Evolutionary conservation across 2,329 filamentous ascomycete species (phyloP).

Genomic region (Ilyonectria mors-panacis): DNA sequence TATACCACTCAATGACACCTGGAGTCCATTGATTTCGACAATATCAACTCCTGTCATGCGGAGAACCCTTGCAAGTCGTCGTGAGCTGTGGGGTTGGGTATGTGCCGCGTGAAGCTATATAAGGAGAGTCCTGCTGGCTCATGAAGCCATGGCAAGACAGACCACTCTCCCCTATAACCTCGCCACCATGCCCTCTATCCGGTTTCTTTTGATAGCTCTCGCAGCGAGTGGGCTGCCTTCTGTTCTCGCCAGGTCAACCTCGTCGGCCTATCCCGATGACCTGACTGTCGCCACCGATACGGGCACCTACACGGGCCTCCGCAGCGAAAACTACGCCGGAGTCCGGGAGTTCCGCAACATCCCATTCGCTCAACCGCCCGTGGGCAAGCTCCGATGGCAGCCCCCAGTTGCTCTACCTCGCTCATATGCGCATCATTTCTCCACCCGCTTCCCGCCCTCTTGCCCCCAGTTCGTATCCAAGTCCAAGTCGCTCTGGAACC

Average conservation of each 20-base stretch:
- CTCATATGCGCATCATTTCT: constrained; percentile 44
- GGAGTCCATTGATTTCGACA: neutral
- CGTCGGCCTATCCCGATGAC: neutral
- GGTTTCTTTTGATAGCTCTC: neutral
- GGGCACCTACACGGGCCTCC: constrained; percentile 52
- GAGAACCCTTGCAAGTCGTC: neutral
- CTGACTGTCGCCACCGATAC: constrained; percentile 51
- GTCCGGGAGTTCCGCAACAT: constrained; percentile 56
- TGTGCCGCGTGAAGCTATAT: constrained; percentile 4
- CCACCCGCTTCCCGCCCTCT: constrained; percentile 49
- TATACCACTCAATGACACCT: neutral
- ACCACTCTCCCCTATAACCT: no score
- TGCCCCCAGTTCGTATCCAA: constrained; percentile 53
- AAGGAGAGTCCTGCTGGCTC: neutral
- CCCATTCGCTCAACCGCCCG: constrained; percentile 55
- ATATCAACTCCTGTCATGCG: neutral
- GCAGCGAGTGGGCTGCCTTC: neutral
- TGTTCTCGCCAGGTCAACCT: neutral
- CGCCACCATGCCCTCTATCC: neutral
- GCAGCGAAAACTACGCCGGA: constrained; percentile 50
- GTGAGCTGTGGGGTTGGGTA: neutral
- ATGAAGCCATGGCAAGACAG: neutral
- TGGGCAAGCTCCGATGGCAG: constrained; percentile 49
- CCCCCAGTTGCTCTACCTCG: constrained; percentile 44
- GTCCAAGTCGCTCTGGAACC: constrained; percentile 19